Base-by-base conservation (phyloP, 257 asterid genomes). In the Solanum pennellii region DNA sequence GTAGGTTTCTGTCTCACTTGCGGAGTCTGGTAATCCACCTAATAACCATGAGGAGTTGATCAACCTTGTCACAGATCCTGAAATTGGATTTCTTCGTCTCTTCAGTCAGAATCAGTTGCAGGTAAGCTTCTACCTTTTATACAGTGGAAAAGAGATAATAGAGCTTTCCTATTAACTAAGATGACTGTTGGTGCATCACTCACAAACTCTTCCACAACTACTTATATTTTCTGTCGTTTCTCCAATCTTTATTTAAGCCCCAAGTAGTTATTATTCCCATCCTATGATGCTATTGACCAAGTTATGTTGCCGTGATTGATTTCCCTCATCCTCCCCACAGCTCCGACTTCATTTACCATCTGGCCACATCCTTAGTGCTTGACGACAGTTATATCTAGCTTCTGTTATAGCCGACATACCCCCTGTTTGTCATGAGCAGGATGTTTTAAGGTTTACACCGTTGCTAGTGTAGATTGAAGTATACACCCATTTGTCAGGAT, bases 61-160 rank as follows among this genome's bases (percentile, higher is more conserved):
- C 87, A 97, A 94, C 90, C 93, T 96, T 44, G 93, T 91, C 87
- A 92, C 98, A 25, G 89, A 93, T 85, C 95, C 98, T 25, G 96
- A 95, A 93, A 92, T 94, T 83, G 95, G 92, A 82, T 93, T 92
- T 88, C 94, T 97, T 88, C 91, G 87, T 91, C 91, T 97, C 90
- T 97, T 96, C 92, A 97, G 99, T 93, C 98, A 92, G 93, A 94
- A 91, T 35, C 99, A 97, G 88, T 89, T 97, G 92, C 98, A 96
- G 99, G 99, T 97, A 88, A 87, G 89, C 9, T 35, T 86, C 41
- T 86, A 29, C 31, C 45, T 45, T 82, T 80, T 18, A 82, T 82
- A 29, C 29, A 82, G 45, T 5, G 68, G 85, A 29, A 20, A 44
- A 25, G 23, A 42, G 83, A 42, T 41, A 77, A 47, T 9, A 45